A percentile compares a stretch with the other conserved stretches of the same genome.
phyloP scores from a whole-genome alignment of 2,329 filamentous ascomycete species.

The Aspergillus eucalypticola region DNA sequence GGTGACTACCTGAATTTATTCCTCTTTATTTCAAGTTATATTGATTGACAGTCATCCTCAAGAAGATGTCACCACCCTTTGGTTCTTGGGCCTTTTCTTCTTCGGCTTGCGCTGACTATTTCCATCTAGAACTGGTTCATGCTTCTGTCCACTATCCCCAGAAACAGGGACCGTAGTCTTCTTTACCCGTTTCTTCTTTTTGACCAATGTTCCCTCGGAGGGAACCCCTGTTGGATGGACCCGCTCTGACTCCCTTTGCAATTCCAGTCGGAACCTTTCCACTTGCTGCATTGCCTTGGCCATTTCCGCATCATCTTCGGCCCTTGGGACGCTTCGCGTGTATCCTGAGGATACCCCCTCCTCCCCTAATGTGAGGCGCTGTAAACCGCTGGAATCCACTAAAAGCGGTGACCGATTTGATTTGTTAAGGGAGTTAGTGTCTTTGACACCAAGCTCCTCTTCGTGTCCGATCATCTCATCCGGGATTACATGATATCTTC shows the following conservation, averaged over 20 bases:
- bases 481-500: slow-evolving; percentile 66
- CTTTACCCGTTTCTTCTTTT: slow-evolving; percentile 57
- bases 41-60: not conserved
- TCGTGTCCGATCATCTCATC: slow-evolving; percentile 68
- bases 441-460: slow-evolving; percentile 43
- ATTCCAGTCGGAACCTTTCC: slow-evolving; percentile 80
- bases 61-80: not conserved
- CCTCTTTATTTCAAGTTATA: not conserved
- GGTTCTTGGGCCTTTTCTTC: not conserved
- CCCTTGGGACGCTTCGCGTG: slow-evolving; percentile 59
- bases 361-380: slow-evolving; percentile 67
- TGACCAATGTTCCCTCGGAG: slow-evolving; percentile 52
- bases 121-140: slow-evolving; percentile 1
- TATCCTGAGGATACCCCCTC: slow-evolving; percentile 21
- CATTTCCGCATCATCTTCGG: slow-evolving; percentile 85
- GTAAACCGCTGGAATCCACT: slow-evolving; percentile 83
- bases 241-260: slow-evolving; percentile 60
- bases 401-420: slow-evolving; percentile 70
- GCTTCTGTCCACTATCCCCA: slow-evolving; percentile 1
- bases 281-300: slow-evolving; percentile 83
- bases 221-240: slow-evolving; percentile 51
- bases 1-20: not conserved
- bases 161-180: slow-evolving; percentile 14
- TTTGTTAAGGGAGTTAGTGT: slow-evolving; percentile 28
- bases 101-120: not conserved